These are phyloP conservation scores for Camelina neglecta DNA, from an alignment of 345 rosid genomes.

Conservation along the genomic window DNA sequence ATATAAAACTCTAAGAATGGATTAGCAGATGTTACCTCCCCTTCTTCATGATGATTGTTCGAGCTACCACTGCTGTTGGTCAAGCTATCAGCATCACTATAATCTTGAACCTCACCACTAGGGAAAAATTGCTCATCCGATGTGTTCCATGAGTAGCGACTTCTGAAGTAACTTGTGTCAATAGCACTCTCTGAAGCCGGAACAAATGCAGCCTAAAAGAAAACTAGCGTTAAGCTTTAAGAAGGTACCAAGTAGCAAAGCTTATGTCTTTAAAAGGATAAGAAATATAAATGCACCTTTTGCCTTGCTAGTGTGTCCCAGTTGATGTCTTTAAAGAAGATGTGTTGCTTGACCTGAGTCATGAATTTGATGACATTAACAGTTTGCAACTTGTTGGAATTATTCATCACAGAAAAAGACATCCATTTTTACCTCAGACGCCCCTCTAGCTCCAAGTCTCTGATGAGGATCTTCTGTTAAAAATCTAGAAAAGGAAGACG, in stretches of 20 bases:
- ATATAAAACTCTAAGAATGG: background rate
- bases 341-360: slow-evolving; percentile 87
- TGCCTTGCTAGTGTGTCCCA: slow-evolving; percentile 99
- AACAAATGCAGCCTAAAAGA: slow-evolving; percentile 88
- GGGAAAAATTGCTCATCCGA: slow-evolving; percentile 69
- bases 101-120: slow-evolving; percentile 73
- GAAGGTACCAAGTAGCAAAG: slow-evolving; percentile 25
- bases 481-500: slow-evolving; percentile 59
- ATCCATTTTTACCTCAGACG: slow-evolving; percentile 71
- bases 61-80: slow-evolving; percentile 85
- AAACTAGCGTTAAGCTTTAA: slow-evolving; percentile 33
- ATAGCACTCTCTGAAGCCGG: slow-evolving; percentile 93
- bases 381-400: slow-evolving; percentile 15
- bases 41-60: slow-evolving; percentile 85
- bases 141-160: slow-evolving; percentile 92
- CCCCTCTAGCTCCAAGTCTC: slow-evolving; percentile 98
- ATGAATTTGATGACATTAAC: slow-evolving; percentile 22
- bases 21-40: slow-evolving; percentile 57
- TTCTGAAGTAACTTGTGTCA: slow-evolving; percentile 98
- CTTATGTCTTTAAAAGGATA: slow-evolving; percentile 15
- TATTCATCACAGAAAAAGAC: slow-evolving; percentile 27
- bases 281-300: slow-evolving; percentile 57
- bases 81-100: slow-evolving; percentile 93
- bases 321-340: slow-evolving; percentile 88
- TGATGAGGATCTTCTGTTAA: slow-evolving; percentile 96